Evolutionary conservation across 2,329 filamentous ascomycete genomes (phyloP).

Genomic region (Penicillium sp.): DNA sequence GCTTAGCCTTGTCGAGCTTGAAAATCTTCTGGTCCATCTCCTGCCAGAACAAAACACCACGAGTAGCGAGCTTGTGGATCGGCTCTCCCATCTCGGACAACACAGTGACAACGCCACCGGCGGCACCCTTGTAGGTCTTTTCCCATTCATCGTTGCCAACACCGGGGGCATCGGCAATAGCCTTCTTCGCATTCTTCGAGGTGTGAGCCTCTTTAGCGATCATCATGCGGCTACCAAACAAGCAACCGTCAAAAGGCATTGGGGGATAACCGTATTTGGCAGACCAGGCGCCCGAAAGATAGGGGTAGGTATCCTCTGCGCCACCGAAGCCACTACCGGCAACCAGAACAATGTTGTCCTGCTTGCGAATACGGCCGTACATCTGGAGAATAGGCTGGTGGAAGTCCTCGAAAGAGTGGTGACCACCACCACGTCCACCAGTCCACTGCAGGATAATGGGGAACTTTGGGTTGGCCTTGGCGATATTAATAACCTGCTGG

Average conservation of each 20-base stretch:
- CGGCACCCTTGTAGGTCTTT: conserved; percentile 83
- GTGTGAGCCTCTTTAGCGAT: conserved; percentile 88
- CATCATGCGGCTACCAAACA: conserved; percentile 93
- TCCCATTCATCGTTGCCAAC: conserved; percentile 82
- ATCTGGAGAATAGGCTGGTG: conserved; percentile 85
- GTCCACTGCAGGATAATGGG: conserved; percentile 95
- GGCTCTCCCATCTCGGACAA: conserved; percentile 99
- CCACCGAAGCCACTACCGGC: conserved; percentile 90
- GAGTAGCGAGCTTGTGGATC: conserved; percentile 96
- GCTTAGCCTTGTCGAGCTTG: conserved; percentile 89
- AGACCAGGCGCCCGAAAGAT: conserved; percentile 86
- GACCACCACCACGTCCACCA: conserved; percentile 84
- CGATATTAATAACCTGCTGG: conserved; percentile 84
- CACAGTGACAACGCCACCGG: conserved; percentile 92
- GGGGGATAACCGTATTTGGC: conserved; percentile 76
- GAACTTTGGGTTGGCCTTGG: conserved; percentile 87
- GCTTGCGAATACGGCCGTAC: conserved; percentile 81
- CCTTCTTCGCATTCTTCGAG: conserved; percentile 78
- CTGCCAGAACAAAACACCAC: conserved; percentile 93
- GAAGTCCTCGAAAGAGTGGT: conserved; percentile 94
- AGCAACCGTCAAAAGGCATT: conserved; percentile 89
- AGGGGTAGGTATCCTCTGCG: conserved; percentile 84
- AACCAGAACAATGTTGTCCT: conserved; percentile 79
- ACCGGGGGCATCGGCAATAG: conserved; percentile 79
- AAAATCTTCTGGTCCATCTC: conserved; percentile 99